These are phyloP conservation scores for Karstenula rhodostoma DNA, from an alignment of 2,329 filamentous ascomycete genomes.

Conservation along the genomic window DNA sequence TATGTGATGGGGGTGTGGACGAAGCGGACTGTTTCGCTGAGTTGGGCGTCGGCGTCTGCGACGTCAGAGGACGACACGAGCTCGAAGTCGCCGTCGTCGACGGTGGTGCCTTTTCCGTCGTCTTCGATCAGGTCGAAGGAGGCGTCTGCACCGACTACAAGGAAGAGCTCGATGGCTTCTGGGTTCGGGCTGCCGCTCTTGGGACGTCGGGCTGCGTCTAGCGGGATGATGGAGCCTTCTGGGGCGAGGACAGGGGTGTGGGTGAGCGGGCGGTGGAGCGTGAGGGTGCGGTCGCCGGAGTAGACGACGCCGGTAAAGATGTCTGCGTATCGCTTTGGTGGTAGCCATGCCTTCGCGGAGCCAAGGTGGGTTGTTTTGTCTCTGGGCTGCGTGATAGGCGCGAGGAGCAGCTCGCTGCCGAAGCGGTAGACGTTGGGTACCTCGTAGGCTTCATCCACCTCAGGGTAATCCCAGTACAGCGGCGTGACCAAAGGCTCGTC, in stretches of 20 bases:
- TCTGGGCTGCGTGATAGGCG: constrained; percentile 63
- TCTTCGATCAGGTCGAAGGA: constrained; percentile 62
- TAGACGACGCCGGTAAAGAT: constrained; percentile 67
- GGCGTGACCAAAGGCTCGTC: constrained; percentile 66
- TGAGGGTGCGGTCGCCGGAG: constrained; percentile 63
- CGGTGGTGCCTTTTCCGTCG: constrained; percentile 43
- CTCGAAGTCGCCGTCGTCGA: constrained; percentile 47
- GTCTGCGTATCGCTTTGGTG: constrained; percentile 63
- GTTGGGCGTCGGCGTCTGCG: constrained; percentile 30
- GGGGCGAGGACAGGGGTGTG: constrained; percentile 62
- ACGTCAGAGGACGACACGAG: constrained; percentile 34
- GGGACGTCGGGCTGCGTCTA: constrained; percentile 57
- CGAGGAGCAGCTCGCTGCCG: constrained; percentile 64
- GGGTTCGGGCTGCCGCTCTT: constrained; percentile 61
- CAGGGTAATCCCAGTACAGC: constrained; percentile 68
- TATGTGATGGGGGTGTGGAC: constrained; percentile 47
- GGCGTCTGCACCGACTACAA: constrained; percentile 57
- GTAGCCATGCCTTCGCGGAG: constrained; percentile 64
- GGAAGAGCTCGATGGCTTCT: constrained; percentile 57
- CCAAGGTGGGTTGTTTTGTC: constrained; percentile 58
- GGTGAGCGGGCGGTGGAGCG: constrained; percentile 60
- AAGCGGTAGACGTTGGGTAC: constrained; percentile 68
- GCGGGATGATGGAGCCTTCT: constrained; percentile 66
- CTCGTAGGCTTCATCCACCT: constrained; percentile 62
- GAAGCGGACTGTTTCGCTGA: constrained; percentile 41